Percentiles rank a stretch among this genome's conserved stretches.
These are phyloP conservation scores for Graphiopsis chlorocephala DNA, from an alignment of 2,329 filamentous ascomycete species.

Conservation along the genomic window DNA sequence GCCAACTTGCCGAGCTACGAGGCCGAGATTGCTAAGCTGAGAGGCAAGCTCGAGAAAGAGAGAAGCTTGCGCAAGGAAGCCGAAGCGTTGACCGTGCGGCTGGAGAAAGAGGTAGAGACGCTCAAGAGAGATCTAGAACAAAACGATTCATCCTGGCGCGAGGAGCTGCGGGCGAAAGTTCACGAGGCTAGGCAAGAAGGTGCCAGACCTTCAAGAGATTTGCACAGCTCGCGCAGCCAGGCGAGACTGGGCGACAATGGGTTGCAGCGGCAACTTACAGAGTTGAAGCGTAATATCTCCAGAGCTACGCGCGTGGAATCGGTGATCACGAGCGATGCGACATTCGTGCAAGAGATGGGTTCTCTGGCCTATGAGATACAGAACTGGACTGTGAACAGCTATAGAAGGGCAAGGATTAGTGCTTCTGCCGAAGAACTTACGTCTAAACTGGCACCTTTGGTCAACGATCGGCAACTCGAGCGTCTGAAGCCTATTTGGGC, in stretches of 20 bases:
- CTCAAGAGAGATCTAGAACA: conserved; percentile 15
- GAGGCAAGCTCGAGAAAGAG: conserved; percentile 25
- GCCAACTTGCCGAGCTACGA: conserved; percentile 2
- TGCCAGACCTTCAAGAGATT: neutral
- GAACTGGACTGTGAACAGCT: conserved; percentile 72
- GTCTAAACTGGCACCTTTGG: conserved; percentile 18
- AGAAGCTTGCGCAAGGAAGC: conserved; percentile 21
- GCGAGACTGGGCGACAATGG: neutral
- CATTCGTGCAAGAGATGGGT: conserved; percentile 59
- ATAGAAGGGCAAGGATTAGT: conserved; percentile 58
- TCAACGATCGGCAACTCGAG: conserved; percentile 24
- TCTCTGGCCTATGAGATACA: conserved; percentile 65
- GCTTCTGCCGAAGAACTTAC: conserved; percentile 23
- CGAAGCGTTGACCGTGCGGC: conserved; percentile 15
- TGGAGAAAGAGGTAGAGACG: conserved; percentile 20
- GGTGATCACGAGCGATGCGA: conserved; percentile 60
- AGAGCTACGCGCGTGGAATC: conserved; percentile 61
- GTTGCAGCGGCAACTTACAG: conserved; percentile 56
- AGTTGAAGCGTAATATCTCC: conserved; percentile 70
- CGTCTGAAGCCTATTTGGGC: conserved; percentile 45
- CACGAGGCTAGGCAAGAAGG: conserved; percentile 3
- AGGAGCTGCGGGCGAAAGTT: conserved; percentile 18
- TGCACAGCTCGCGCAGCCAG: conserved; percentile 2
- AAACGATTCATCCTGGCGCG: conserved; percentile 19
- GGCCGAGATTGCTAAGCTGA: conserved; percentile 23